These are phyloP conservation scores for Ajuga chamaepitys DNA, from an alignment of 257 asterid genomes.

Conservation along the genomic window DNA sequence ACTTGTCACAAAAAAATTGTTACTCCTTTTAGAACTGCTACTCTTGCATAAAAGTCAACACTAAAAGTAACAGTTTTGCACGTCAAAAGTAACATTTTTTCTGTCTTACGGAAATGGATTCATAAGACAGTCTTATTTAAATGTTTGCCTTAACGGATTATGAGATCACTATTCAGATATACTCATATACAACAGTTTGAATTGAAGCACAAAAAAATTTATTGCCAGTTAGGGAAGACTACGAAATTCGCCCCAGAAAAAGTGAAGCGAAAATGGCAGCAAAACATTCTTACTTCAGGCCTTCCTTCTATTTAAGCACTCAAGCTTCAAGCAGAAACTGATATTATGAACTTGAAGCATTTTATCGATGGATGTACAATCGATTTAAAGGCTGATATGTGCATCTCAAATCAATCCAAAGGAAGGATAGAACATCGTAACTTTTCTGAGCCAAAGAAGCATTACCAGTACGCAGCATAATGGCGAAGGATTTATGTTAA, in stretches of 20 bases:
- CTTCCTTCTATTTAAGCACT: neutral
- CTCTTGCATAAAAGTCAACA: too few species aligned
- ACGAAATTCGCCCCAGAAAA: neutral
- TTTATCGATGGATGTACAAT: neutral
- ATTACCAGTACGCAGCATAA: neutral
- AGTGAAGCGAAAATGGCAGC: neutral
- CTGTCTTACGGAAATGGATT: too few species aligned
- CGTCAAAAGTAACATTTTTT: too few species aligned
- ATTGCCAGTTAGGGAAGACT: neutral
- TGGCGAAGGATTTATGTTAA: slow-evolving; percentile 8
- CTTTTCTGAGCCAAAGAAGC: slow-evolving; percentile 10
- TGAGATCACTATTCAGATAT: neutral
- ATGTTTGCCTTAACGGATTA: neutral
- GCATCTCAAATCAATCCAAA: slow-evolving; percentile 6
- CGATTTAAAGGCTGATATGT: neutral
- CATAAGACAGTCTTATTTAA: too few species aligned
- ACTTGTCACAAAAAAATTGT: too few species aligned
- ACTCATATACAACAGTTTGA: slow-evolving; percentile 8
- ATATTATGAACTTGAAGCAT: neutral
- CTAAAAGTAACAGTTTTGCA: too few species aligned
- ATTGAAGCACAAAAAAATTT: slow-evolving; percentile 6
- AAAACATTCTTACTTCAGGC: neutral
- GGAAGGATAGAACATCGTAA: slow-evolving; percentile 4
- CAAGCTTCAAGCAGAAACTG: neutral
- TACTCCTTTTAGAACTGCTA: too few species aligned